Evolutionary conservation across 192 early-diverging fungal genomes (phyloP).

Genomic region (Bifiguratus adelaidae): DNA sequence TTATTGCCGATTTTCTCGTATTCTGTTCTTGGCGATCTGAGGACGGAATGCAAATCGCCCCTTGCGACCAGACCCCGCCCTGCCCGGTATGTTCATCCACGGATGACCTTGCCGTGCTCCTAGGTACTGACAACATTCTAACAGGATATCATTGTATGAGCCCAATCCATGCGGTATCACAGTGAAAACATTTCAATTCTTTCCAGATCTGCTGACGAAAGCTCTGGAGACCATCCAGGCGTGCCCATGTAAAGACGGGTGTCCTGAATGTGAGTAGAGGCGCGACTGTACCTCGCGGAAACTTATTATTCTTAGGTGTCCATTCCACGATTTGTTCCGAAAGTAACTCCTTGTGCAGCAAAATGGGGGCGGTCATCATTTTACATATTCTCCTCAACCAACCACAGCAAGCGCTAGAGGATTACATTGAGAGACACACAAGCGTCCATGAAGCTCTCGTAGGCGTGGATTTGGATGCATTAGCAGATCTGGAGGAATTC

Average conservation of each 20-base stretch:
- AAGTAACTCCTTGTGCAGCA: conserved; percentile 26
- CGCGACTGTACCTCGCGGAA: not conserved
- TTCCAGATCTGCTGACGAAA: conserved; percentile 17
- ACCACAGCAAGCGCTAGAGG: too few species aligned
- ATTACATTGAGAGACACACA: too few species aligned
- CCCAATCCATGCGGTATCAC: conserved; percentile 15
- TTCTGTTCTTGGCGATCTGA: conserved; percentile 15
- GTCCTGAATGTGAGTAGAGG: conserved; percentile 26
- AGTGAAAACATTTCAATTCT: conserved; percentile 23
- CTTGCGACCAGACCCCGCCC: conserved; percentile 28
- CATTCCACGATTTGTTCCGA: conserved; percentile 26
- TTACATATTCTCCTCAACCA: conserved; percentile 13
- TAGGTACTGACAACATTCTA: not conserved
- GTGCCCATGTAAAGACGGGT: conserved; percentile 35
- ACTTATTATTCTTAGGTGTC: conserved; percentile 10
- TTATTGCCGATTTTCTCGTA: conserved; percentile 19
- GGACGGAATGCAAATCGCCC: conserved; percentile 43
- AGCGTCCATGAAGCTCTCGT: too few species aligned
- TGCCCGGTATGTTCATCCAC: conserved; percentile 10
- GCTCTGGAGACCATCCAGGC: conserved; percentile 19
- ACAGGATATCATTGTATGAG: conserved; percentile 37
- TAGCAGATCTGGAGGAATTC: too few species aligned
- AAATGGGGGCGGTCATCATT: conserved; percentile 32
- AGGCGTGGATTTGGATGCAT: too few species aligned
- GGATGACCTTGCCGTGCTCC: not conserved